Conservation (phyloP, 495 filamentous ascomycete genomes). For the Hypoxylon perforatum region DNA sequence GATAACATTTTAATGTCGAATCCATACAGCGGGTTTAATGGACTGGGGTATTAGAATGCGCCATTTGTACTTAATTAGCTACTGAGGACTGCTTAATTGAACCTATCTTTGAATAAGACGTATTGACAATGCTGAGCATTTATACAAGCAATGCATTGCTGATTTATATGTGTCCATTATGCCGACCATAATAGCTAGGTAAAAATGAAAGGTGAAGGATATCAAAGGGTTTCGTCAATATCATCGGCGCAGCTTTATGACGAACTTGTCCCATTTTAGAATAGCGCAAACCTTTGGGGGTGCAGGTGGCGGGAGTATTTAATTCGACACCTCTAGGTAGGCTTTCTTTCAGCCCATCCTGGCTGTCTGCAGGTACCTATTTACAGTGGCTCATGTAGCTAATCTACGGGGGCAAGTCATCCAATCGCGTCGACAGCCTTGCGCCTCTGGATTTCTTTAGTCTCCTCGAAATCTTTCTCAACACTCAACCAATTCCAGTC, state of each 20-base stretch:
- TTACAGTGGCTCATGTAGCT: not conserved
- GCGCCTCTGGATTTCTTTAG: slow-evolving; percentile 6
- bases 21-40: not conserved
- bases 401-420: not conserved
- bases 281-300: not conserved
- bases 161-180: not conserved
- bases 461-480: slow-evolving; percentile 1
- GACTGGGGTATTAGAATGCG: slow-evolving; percentile 9
- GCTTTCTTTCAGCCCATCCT: not conserved
- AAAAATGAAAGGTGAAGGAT: slow-evolving; percentile 12
- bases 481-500: not conserved
- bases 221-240: slow-evolving; percentile 21
- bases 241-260: slow-evolving; percentile 13
- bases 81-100: not conserved
- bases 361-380: not conserved
- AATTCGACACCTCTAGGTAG: slow-evolving; percentile 8
- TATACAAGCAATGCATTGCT: not conserved
- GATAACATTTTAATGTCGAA: slow-evolving; percentile 1
- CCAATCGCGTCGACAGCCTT: slow-evolving; percentile 31
- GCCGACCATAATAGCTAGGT: not conserved
- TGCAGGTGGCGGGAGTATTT: slow-evolving; percentile 1
- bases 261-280: slow-evolving; percentile 7
- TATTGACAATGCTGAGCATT: not conserved
- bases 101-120: not conserved
- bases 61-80: slow-evolving; percentile 5